phyloP scores from a whole-genome alignment of 768 basidiomycete genomes.

The Cystofilobasidium bisporidii region DNA sequence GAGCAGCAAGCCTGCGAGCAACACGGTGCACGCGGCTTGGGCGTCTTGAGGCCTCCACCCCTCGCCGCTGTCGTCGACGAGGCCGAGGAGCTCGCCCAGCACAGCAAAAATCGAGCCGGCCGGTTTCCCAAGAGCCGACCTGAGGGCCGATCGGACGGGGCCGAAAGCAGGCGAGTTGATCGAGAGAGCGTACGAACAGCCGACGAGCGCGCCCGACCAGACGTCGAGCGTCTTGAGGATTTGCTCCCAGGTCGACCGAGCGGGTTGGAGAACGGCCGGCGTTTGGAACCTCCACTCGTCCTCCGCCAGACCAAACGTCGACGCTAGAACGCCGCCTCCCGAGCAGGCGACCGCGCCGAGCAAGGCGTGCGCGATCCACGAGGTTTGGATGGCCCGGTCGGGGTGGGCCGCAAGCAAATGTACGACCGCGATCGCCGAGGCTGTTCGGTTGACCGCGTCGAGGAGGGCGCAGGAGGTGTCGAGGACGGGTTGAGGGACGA shows the following conservation, averaged over 20 bases:
- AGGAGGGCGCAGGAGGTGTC: neutral
- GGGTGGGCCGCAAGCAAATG: neutral
- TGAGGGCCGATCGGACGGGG: neutral
- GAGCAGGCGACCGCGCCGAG: neutral
- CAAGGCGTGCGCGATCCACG: neutral
- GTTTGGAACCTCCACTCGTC: neutral
- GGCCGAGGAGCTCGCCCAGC: neutral
- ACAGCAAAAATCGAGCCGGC: neutral
- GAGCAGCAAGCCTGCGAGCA: no score
- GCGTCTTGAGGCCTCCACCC: no score
- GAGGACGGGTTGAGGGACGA: neutral
- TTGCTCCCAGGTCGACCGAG: neutral
- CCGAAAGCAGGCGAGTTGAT: neutral
- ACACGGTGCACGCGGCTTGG: no score
- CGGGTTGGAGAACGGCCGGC: neutral
- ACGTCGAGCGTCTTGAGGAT: slow-evolving; percentile 1
- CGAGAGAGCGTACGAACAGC: neutral
- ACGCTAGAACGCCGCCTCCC: neutral
- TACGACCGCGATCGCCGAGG: neutral
- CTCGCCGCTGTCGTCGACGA: neutral
- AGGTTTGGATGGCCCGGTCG: neutral
- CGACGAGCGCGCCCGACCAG: slow-evolving; percentile 2
- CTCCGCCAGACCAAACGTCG: neutral
- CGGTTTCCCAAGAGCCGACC: neutral
- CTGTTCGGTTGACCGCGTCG: neutral